Conservation (phyloP, 1,284 basidiomycete genomes). For the Boletus hoseneyae region DNA sequence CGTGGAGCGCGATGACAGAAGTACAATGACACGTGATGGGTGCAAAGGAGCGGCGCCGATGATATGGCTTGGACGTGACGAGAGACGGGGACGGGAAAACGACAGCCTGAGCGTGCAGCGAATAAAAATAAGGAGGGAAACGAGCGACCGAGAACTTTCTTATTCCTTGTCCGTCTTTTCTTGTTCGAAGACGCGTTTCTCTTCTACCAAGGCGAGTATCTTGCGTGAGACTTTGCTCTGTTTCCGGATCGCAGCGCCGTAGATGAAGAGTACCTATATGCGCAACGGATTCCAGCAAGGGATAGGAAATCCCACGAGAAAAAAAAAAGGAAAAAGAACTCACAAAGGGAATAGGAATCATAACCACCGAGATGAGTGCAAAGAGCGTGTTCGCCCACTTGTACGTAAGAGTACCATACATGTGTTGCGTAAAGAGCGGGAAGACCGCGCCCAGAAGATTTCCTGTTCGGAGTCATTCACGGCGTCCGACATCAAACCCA, state of each 20-base stretch:
- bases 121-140: not conserved
- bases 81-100: not conserved
- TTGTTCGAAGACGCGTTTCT: not conserved
- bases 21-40: not conserved
- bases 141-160: not conserved
- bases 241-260: conserved; percentile 58
- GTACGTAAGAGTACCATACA: conserved; percentile 59
- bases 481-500: conserved; percentile 2
- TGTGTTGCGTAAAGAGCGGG: conserved; percentile 62
- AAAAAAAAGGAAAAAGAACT: conserved; percentile 23
- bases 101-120: not conserved
- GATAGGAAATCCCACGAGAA: not conserved
- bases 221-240: conserved; percentile 56
- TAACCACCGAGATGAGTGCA: conserved; percentile 53
- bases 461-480: conserved; percentile 35
- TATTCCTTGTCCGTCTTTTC: conserved; percentile 6
- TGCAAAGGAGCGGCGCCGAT: not conserved
- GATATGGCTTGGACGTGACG: not conserved
- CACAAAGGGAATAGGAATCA: conserved; percentile 69
- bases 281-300: too few relatives aligned
- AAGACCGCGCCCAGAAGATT: conserved; percentile 58
- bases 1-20: not conserved
- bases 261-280: conserved; percentile 56
- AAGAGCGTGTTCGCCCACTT: conserved; percentile 73
- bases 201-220: conserved; percentile 34